Evolutionary conservation across 176 grass and related monocot genomes (phyloP).

Genomic region (Triticum turgidum): DNA sequence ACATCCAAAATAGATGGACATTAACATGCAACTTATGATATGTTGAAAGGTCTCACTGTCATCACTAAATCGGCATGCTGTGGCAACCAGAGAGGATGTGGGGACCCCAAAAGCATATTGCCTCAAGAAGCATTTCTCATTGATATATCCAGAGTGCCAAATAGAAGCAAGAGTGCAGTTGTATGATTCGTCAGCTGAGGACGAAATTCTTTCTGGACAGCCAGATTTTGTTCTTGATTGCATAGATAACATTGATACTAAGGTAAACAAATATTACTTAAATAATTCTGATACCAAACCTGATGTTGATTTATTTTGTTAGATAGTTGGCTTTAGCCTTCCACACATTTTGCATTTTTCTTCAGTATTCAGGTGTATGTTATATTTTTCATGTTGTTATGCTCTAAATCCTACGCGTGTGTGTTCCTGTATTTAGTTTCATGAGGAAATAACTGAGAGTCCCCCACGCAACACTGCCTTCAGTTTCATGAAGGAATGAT

Average conservation of each 20-base stretch:
- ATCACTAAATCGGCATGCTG: slow-evolving; percentile 95
- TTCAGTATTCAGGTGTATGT: neutral
- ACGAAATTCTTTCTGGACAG: slow-evolving; percentile 83
- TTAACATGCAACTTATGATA: slow-evolving; percentile 63
- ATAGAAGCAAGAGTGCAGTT: slow-evolving; percentile 91
- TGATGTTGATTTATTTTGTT: neutral
- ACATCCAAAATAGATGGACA: slow-evolving; percentile 49
- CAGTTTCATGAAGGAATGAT: neutral
- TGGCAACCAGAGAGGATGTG: slow-evolving; percentile 94
- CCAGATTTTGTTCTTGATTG: slow-evolving; percentile 99
- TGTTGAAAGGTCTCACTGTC: slow-evolving; percentile 88
- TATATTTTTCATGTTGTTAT: neutral
- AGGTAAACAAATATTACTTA: slow-evolving; percentile 48
- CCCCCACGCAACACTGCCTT: neutral
- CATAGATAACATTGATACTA: slow-evolving; percentile 98
- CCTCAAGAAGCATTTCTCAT: slow-evolving; percentile 88
- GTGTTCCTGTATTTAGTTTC: slow-evolving; percentile 9
- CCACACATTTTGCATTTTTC: neutral
- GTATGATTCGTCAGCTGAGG: slow-evolving; percentile 73
- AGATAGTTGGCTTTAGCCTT: neutral
- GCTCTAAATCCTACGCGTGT: neutral
- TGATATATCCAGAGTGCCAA: slow-evolving; percentile 88
- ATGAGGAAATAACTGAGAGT: neutral
- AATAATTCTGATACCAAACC: neutral
- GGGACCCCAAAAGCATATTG: slow-evolving; percentile 85